Evolutionary conservation across 2,329 filamentous ascomycete genomes (phyloP).

Genomic region (Colletotrichum tabaci): DNA sequence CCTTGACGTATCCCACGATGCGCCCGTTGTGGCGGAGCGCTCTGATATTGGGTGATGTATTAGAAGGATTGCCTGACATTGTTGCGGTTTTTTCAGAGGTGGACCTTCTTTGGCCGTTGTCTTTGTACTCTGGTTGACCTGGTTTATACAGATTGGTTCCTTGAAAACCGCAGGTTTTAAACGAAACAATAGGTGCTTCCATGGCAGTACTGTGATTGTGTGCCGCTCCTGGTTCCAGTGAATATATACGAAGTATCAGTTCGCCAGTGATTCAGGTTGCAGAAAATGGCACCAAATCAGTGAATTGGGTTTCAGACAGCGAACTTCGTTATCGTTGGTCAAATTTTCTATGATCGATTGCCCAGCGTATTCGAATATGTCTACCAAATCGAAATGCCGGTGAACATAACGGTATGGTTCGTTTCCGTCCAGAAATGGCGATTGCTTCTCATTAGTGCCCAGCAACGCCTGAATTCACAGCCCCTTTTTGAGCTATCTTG

Average conservation of each 20-base stretch:
- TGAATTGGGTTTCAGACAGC: neutral
- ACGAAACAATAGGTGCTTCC: neutral
- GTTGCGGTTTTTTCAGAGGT: neutral
- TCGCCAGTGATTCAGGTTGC: neutral
- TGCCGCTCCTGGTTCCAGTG: neutral
- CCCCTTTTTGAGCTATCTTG: no score
- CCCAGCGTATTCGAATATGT: no score
- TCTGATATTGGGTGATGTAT: neutral
- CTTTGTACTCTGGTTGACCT: neutral
- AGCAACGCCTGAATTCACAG: no score
- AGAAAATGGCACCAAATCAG: no score
- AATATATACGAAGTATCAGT: neutral
- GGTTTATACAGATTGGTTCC: neutral
- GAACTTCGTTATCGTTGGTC: no score
- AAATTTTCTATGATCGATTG: no score
- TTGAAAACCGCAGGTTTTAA: neutral
- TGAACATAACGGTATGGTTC: no score
- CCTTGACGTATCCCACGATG: neutral
- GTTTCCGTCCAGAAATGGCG: no score
- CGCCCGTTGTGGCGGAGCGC: neutral
- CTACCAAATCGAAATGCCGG: no score
- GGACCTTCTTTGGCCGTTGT: neutral
- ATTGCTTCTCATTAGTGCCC: no score
- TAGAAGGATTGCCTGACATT: neutral
- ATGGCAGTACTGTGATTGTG: neutral